Conservation (phyloP, 257 asterid species). For the Plectranthus barbatus region DNA sequence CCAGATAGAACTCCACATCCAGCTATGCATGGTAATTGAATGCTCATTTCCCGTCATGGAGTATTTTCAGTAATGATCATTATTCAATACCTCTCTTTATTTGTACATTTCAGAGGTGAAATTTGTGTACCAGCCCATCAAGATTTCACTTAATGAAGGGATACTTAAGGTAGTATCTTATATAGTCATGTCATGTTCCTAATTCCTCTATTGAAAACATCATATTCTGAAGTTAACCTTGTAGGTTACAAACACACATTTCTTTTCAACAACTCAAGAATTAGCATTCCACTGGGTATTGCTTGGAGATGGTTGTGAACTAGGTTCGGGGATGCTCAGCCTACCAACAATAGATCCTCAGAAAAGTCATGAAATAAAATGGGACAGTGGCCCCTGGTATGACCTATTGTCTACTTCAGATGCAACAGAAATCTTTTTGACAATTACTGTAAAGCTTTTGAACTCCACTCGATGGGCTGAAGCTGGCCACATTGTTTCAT, state of each 20-base stretch:
- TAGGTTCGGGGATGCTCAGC: constrained; percentile 59
- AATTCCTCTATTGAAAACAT: not conserved
- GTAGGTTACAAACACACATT: constrained; percentile 74
- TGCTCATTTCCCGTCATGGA: not conserved
- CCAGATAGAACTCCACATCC: constrained; percentile 99
- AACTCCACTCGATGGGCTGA: constrained; percentile 76
- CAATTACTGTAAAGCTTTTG: constrained; percentile 52
- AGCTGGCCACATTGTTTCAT: constrained; percentile 69
- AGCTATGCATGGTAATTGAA: constrained; percentile 60
- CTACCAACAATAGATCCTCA: constrained; percentile 60
- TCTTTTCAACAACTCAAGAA: constrained; percentile 66
- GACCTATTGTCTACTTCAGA: constrained; percentile 47
- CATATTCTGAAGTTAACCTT: constrained; percentile 16
- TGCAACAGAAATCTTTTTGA: constrained; percentile 55
- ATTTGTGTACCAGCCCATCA: constrained; percentile 88
- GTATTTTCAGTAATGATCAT: not conserved
- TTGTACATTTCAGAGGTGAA: constrained; percentile 66
- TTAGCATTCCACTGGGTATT: constrained; percentile 66
- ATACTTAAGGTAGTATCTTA: constrained; percentile 48
- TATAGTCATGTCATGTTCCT: constrained; percentile 2
- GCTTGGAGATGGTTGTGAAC: constrained; percentile 67
- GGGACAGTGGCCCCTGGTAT: constrained; percentile 83
- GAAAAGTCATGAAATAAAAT: constrained; percentile 34
- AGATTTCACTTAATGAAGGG: constrained; percentile 58
- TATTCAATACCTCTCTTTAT: not conserved